Base-by-base conservation (phyloP, 352 stramenopile species). In the Elongisporangium senticosum region DNA sequence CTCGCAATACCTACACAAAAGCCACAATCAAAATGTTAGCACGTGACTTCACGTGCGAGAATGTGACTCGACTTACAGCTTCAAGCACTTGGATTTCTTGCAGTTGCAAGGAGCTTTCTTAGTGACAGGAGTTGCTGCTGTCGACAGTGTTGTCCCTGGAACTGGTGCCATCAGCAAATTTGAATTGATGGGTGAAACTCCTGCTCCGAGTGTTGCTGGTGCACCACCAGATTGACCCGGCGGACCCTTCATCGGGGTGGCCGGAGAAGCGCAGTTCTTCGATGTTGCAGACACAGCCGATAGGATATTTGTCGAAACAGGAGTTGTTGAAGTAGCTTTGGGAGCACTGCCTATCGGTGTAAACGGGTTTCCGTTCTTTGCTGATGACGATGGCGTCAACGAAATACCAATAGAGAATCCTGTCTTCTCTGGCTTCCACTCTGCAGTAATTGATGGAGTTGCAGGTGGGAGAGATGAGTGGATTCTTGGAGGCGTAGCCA, bases 41-140 rank as follows among this genome's bases (percentile, higher is more conserved):
- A n/a, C 28, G 7, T 4, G 13, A 5, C 23, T 64, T 24, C 14
- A 43, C 19, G 10, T 39, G 39, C 7, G 6, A 53, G 6, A 55
- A 15, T 48, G 33, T 7, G 28, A 37, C 11, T 47, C 10, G 39
- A 73, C 71, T 66, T 77, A 96, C 23, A 99, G 63, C 72, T 99
- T 99, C 15, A 99, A 79, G 56, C 96, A 99, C 70, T 98, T 97
- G 33, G 95, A 98, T 70, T 98, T 98, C 64, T 98, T 98, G 77
- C 96, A 99, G 53, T 98, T 98, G 77, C 96, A 99, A 6, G 83
- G 82, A 0, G 83, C 79, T 49, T 88, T 90, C 53, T 86, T 93
- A 40, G 62, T 43, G 7, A 61, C 21, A 21, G 61, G 43, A 10
- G 55, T 22, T 20, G 68, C 37, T 11, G 68, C 47, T 15, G 53